Base-by-base conservation (phyloP, 345 rosid species). In the Bretschneidera sinensis region DNA sequence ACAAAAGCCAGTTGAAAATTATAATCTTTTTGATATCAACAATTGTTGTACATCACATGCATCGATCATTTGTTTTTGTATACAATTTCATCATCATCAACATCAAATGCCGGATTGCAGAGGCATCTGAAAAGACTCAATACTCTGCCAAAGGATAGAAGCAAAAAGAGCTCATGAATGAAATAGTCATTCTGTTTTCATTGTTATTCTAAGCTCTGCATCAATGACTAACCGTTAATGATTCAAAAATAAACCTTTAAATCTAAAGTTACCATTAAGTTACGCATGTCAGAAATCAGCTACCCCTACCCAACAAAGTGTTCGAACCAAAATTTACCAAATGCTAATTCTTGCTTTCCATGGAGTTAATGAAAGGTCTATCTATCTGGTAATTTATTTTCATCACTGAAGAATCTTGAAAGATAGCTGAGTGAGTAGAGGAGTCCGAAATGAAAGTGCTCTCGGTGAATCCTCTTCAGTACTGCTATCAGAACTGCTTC, bases 91-190 rank as follows among this genome's bases (percentile, higher is more conserved):
- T 92, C 97, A 64, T 92, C 98, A 15, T 92, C 98, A 28, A 89
- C 98, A 56, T 92, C 91, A 51, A 85, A 89, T 58, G 98, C 97
- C 21, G 97, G 98, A 72, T 82, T 92, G 66, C 96, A 92, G 21
- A 89, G 87, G 83, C 98, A 92, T 78, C 96, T 92, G 82, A 89
- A 92, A 18, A 92, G 85, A 79, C 94, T 84, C 98, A 55, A 92
- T 85, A 6, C 98, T 96, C 95, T 92, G 88, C 65, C 11, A 7
- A 14, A 11, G 16, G 9, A 39, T 4, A 39, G 9, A n/a, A n/a
- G n/a, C n/a, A n/a, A n/a, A n/a, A n/a, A n/a, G n/a, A n/a, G n/a
- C n/a, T n/a, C n/a, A n/a, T n/a, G n/a, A n/a, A n/a, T n/a, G n/a
- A n/a, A n/a, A n/a, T n/a, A n/a, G n/a, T n/a, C n/a, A n/a, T n/a